phyloP scores from a whole-genome alignment of 371 early-diverging fungal species.

The Dentiscutata heterogama region DNA sequence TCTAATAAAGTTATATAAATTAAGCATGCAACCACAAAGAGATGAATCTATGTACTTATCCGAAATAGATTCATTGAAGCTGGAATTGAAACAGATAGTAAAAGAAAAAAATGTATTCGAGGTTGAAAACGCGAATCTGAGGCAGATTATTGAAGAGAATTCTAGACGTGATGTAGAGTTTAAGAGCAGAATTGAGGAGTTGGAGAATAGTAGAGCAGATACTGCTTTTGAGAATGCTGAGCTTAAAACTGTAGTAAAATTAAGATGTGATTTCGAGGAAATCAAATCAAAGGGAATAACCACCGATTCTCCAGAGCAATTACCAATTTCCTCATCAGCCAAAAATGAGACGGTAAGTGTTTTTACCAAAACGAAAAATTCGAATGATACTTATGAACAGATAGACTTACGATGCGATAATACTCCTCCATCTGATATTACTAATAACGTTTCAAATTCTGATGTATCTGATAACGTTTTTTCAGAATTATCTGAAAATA shows the following conservation, averaged over 20 bases:
- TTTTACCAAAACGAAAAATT: slow-evolving; percentile 21
- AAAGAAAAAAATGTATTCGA: not conserved
- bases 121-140: not conserved
- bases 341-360: not conserved
- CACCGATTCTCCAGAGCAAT: no score
- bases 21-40: no score
- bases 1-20: slow-evolving; percentile 9
- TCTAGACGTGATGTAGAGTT: not conserved
- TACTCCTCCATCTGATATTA: slow-evolving; percentile 28
- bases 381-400: slow-evolving; percentile 33
- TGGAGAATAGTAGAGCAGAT: slow-evolving; percentile 20
- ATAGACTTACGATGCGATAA: slow-evolving; percentile 17
- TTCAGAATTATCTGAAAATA: slow-evolving; percentile 5
- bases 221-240: slow-evolving; percentile 31
- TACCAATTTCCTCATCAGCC: not conserved
- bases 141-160: slow-evolving; percentile 31
- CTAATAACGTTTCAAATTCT: slow-evolving; percentile 36
- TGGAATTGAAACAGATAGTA: not conserved
- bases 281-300: not conserved
- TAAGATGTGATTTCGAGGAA: slow-evolving; percentile 12
- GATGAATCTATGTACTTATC: not conserved
- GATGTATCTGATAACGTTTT: slow-evolving; percentile 15
- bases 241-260: slow-evolving; percentile 34
- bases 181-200: slow-evolving; percentile 15
- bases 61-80: not conserved